Conservation (phyloP, 164 flowering plant species). For the Nelumbo lutea region DNA sequence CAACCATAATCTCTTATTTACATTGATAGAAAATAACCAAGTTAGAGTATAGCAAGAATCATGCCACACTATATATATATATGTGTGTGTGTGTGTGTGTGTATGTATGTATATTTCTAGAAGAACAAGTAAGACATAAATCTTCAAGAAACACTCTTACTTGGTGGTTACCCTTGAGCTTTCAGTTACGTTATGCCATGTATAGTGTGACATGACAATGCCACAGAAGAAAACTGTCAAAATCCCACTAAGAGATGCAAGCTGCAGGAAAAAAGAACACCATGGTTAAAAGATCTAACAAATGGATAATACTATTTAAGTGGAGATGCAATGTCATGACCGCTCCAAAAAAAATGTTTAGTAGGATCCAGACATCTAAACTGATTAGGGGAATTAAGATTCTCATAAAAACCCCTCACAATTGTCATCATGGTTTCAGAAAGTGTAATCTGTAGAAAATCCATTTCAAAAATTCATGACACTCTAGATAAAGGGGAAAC, state of each 20-base stretch:
- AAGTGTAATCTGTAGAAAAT: neutral
- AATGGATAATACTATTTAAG: neutral
- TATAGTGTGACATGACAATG: conserved; percentile 67
- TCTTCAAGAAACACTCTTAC: conserved; percentile 21
- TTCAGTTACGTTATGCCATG: conserved; percentile 65
- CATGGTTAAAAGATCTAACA: neutral
- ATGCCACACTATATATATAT: no score
- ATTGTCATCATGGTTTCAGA: neutral
- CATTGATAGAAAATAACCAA: no score
- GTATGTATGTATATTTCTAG: no score
- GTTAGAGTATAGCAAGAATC: no score
- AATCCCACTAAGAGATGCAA: conserved; percentile 49
- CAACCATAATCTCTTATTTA: no score
- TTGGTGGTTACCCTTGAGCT: conserved; percentile 57
- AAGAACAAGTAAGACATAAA: neutral
- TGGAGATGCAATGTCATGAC: neutral
- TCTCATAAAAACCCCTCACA: neutral
- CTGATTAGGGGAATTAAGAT: neutral
- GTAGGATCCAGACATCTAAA: neutral
- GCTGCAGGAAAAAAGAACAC: conserved; percentile 26
- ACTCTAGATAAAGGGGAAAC: neutral
- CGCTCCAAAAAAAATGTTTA: neutral
- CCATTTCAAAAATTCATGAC: neutral
- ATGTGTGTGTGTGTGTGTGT: no score
- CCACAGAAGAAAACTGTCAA: conserved; percentile 65